These are phyloP conservation scores for Catharanthus roseus DNA, from an alignment of 257 asterid genomes.

Conservation along the genomic window DNA sequence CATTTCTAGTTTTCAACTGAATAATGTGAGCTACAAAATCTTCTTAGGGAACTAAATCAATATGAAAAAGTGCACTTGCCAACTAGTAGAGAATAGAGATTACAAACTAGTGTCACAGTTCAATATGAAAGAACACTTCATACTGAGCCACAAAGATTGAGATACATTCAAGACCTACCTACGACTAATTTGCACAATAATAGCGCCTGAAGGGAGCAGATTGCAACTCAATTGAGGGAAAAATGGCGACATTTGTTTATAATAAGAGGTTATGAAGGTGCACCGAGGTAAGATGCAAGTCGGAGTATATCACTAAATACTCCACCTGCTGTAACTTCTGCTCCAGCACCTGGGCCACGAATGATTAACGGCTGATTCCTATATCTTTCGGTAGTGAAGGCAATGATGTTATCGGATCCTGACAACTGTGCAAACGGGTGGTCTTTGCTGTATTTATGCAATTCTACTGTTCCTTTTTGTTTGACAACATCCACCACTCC, in stretches of 20 bases:
- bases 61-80: too few relatives aligned
- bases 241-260: not conserved
- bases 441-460: constrained; percentile 68
- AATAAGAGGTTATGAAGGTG: constrained; percentile 57
- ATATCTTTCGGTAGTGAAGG: constrained; percentile 93
- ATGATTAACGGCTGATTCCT: constrained; percentile 78
- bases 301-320: constrained; percentile 92
- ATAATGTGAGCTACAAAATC: not conserved
- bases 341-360: constrained; percentile 99
- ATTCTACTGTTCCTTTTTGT: constrained; percentile 71
- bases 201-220: not conserved
- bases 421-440: constrained; percentile 95
- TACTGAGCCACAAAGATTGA: not conserved
- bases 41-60: not conserved
- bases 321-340: constrained; percentile 97
- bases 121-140: not conserved
- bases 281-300: constrained; percentile 94
- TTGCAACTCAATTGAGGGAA: not conserved
- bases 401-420: constrained; percentile 94
- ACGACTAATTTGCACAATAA: not conserved
- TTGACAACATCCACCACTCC: constrained; percentile 92
- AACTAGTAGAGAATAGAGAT: not conserved
- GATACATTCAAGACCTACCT: not conserved
- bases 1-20: not conserved
- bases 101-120: not conserved